Evolutionary conservation across 2,329 filamentous ascomycete genomes (phyloP).

Genomic region (Exophiala phaeomuriformis): DNA sequence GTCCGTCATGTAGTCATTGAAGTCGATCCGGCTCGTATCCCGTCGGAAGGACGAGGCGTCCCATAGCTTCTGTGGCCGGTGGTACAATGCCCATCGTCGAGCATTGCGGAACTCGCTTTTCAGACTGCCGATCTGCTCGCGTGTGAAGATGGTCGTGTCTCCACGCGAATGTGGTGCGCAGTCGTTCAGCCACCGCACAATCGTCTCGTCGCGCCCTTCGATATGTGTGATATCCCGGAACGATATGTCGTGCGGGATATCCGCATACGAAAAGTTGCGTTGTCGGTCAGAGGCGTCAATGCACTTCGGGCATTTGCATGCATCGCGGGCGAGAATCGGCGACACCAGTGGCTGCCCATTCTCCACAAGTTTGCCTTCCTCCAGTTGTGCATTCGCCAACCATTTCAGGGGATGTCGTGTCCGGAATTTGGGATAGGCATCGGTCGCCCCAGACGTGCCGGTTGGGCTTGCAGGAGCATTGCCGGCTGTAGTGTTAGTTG

Average conservation of each 20-base stretch:
- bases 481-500: too few species aligned
- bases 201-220: constrained; percentile 42
- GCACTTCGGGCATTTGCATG: constrained; percentile 48
- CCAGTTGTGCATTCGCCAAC: not conserved
- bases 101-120: constrained; percentile 16
- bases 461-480: not conserved
- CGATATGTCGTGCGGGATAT: constrained; percentile 51
- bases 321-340: constrained; percentile 44
- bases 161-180: constrained; percentile 34
- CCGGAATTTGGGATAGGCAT: not conserved
- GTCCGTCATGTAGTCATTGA: constrained; percentile 61
- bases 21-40: constrained; percentile 55
- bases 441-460: not conserved
- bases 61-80: constrained; percentile 29
- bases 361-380: constrained; percentile 5
- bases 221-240: constrained; percentile 34
- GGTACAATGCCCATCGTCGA: constrained; percentile 35
- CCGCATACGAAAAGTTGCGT: constrained; percentile 56
- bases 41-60: constrained; percentile 39
- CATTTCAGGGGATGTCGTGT: not conserved
- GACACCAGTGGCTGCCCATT: constrained; percentile 8
- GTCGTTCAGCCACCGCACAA: constrained; percentile 57
- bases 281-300: constrained; percentile 54
- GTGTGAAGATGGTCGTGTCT: constrained; percentile 20
- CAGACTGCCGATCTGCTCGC: constrained; percentile 8